Conservation (phyloP, 1,139 yeast genomes). For the Zygosaccharomyces pseudobailii region DNA sequence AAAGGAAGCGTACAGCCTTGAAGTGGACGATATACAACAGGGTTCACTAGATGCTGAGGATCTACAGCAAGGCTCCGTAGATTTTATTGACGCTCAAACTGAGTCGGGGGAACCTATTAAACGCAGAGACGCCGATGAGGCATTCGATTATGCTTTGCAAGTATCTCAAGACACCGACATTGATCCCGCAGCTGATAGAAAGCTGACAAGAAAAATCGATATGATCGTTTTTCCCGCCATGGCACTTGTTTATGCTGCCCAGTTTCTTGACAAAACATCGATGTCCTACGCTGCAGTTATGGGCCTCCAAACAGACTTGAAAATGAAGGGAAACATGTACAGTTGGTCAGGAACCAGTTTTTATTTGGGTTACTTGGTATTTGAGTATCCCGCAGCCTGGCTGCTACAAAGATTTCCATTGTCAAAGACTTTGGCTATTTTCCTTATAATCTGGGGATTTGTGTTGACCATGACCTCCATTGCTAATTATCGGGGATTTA, state of each 20-base stretch:
- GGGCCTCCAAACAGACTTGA: conserved; percentile 42
- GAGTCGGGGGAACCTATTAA: neutral
- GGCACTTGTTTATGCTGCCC: conserved; percentile 48
- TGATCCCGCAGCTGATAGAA: conserved; percentile 26
- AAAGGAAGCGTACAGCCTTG: neutral
- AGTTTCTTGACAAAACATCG: conserved; percentile 59
- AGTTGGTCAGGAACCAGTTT: conserved; percentile 51
- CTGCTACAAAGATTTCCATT: conserved; percentile 38
- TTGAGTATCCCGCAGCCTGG: conserved; percentile 41
- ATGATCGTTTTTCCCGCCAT: conserved; percentile 46
- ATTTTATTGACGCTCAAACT: neutral
- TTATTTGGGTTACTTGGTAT: conserved; percentile 45
- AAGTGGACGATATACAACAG: neutral
- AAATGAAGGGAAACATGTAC: conserved; percentile 45
- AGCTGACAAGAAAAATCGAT: conserved; percentile 46
- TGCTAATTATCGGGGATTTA: conserved; percentile 37
- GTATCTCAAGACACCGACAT: conserved; percentile 8
- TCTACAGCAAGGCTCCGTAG: neutral
- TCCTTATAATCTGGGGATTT: conserved; percentile 43
- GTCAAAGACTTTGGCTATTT: conserved; percentile 19
- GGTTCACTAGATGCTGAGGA: neutral
- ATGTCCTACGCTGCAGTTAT: conserved; percentile 52
- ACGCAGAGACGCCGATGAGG: neutral
- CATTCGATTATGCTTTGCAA: neutral
- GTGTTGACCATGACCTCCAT: conserved; percentile 39